A percentile compares a stretch with the other conserved stretches of the same genome.
phyloP scores from a whole-genome alignment of 306 rosid species.

The Casuarina cunninghamiana region DNA sequence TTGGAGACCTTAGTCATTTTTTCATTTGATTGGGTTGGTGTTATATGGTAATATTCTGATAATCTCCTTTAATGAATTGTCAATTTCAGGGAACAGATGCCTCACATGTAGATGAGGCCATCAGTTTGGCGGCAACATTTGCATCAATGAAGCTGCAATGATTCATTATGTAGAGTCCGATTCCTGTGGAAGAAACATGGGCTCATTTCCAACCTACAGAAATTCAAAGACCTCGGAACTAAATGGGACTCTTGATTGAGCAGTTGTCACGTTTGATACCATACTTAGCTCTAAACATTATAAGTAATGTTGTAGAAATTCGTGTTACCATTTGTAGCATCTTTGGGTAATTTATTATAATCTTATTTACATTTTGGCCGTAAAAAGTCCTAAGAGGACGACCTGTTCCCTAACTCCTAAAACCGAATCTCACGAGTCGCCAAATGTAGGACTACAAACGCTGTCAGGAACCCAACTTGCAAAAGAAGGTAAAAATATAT shows the following conservation, averaged over 20 bases:
- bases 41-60: no score
- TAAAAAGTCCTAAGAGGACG: neutral
- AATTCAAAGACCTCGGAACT: neutral
- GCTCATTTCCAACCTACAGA: neutral
- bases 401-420: neutral
- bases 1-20: neutral
- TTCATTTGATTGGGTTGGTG: neutral
- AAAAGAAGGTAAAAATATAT: no score
- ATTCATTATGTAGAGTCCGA: constrained; percentile 23
- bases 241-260: neutral
- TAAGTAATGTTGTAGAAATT: neutral
- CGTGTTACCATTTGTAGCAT: neutral
- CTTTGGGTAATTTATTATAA: neutral
- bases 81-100: constrained; percentile 85
- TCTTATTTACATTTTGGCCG: neutral
- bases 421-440: neutral
- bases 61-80: neutral
- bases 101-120: constrained; percentile 66
- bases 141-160: constrained; percentile 65
- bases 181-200: constrained; percentile 13
- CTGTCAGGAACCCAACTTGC: no score
- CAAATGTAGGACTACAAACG: neutral
- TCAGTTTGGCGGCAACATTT: constrained; percentile 64
- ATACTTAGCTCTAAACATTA: neutral
- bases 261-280: neutral